phyloP scores from a whole-genome alignment of 805 yeast genomes.

The Peterozyma xylosa region DNA sequence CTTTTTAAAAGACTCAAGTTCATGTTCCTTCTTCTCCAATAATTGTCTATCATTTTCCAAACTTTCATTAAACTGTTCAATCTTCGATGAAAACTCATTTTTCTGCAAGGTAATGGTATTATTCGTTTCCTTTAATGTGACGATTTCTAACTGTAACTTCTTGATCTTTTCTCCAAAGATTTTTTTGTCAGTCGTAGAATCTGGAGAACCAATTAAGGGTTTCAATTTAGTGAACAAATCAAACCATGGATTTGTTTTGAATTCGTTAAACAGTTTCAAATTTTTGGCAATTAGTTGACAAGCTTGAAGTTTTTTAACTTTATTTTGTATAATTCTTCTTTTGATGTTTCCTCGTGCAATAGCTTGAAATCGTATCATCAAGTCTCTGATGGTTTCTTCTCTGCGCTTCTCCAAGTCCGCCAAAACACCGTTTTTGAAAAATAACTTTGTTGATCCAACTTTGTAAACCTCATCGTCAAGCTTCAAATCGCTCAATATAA shows the following conservation, averaged over 20 bases:
- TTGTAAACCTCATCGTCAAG: conserved; percentile 55
- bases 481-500: conserved; percentile 54
- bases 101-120: conserved; percentile 4
- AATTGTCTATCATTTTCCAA: conserved; percentile 31
- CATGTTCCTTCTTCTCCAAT: conserved; percentile 38
- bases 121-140: conserved; percentile 31
- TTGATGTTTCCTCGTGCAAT: conserved; percentile 54
- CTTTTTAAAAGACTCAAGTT: conserved; percentile 27
- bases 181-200: conserved; percentile 14
- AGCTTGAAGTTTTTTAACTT: conserved; percentile 60
- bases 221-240: conserved; percentile 60
- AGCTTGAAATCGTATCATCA: conserved; percentile 59
- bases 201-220: conserved; percentile 48
- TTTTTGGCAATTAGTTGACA: conserved; percentile 61
- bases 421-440: conserved; percentile 70
- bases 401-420: conserved; percentile 74
- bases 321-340: conserved; percentile 38
- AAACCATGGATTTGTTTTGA: conserved; percentile 70
- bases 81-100: conserved; percentile 1
- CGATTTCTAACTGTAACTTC: conserved; percentile 49
- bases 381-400: conserved; percentile 50
- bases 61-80: conserved; percentile 20
- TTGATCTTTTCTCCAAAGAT: conserved; percentile 52
- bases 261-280: conserved; percentile 41
- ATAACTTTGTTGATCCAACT: conserved; percentile 65